Base-by-base conservation (phyloP, 1,284 basidiomycete species). In the Mrakiaceae sp. region DNA sequence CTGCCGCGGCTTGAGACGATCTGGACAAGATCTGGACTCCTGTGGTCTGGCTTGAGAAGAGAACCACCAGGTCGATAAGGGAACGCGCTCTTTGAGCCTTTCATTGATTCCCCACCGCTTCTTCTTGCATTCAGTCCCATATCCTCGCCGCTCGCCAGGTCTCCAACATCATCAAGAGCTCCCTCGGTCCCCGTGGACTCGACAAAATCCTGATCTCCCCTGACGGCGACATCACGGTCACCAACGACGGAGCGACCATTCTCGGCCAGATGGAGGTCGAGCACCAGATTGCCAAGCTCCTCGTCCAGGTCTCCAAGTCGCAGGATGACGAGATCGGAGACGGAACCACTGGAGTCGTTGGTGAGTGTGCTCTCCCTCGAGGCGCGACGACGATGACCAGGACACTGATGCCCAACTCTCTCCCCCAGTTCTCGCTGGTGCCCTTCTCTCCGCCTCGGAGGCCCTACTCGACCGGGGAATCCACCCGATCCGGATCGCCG, bases 241-340 rank as follows among this genome's bases (percentile, higher is more conserved):
- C 95, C 27, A 98, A 98, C 78, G 95, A 98, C 79, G 95, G 95
- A 60, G 95, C 95, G 11, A 97, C 93, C 27, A 97, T 97, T 70
- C 81, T 97, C 59, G 83, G 88, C 54, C 90, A 94, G 79, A 95
- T 95, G 91, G 90, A 98, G 78, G 92, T 98, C 60, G 95, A 98
- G 73, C 94, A 98, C 75, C 94, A 96, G 78, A 95, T 98, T 73
- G 95, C 95, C 67, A 98, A 96, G 78, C 83, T 99, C 55, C 83
- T 99, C 52, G 95, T 99, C 9, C 91, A 98, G 75, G 81, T 98
- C 56, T 94, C 90, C 59, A 94, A 94, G 80, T 93, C 89, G 73
- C 95, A 99, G 80, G 95, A 99, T 75, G 94, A 98, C 77, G 95
- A 99, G 80, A 96, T 99, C 75, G 95, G 96, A 58, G 95, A 99